phyloP scores from a whole-genome alignment of 139 green algal genomes.

The Tetradesmus lagerheimii region DNA sequence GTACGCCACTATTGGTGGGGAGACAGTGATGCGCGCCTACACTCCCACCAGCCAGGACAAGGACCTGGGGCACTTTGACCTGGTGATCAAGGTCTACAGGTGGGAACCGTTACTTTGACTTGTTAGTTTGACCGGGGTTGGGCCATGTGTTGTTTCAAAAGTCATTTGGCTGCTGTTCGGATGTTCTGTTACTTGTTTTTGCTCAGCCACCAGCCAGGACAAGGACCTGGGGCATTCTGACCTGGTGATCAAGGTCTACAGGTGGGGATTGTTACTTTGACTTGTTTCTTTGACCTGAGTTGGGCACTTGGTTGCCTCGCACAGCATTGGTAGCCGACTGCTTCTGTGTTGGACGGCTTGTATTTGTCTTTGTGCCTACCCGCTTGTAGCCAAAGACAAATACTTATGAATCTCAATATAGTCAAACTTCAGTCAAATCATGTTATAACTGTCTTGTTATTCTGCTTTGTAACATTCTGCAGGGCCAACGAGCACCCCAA shows the following conservation, averaged over 20 bases:
- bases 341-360: too few relatives aligned
- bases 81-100: constrained; percentile 94
- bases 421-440: background rate
- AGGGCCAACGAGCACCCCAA: constrained; percentile 83
- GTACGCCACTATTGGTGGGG: constrained; percentile 86
- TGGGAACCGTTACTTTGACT: background rate
- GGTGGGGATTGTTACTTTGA: constrained; percentile 1
- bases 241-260: constrained; percentile 94
- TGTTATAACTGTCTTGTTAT: background rate
- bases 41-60: constrained; percentile 91
- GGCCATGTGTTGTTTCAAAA: too few relatives aligned
- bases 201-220: constrained; percentile 85
- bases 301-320: too few relatives aligned
- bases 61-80: constrained; percentile 93
- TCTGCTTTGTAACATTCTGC: background rate
- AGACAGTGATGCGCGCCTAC: constrained; percentile 97
- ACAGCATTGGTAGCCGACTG: background rate
- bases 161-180: too few relatives aligned
- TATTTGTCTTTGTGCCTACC: too few relatives aligned
- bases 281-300: background rate
- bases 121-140: background rate
- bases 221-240: constrained; percentile 93
- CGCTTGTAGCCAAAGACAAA: too few relatives aligned
- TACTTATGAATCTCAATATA: too few relatives aligned
- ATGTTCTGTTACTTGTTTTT: too few relatives aligned